Evolutionary conservation across 108 stramenopile species (phyloP).

Genomic region (Cylindrotheca fusiformis): DNA sequence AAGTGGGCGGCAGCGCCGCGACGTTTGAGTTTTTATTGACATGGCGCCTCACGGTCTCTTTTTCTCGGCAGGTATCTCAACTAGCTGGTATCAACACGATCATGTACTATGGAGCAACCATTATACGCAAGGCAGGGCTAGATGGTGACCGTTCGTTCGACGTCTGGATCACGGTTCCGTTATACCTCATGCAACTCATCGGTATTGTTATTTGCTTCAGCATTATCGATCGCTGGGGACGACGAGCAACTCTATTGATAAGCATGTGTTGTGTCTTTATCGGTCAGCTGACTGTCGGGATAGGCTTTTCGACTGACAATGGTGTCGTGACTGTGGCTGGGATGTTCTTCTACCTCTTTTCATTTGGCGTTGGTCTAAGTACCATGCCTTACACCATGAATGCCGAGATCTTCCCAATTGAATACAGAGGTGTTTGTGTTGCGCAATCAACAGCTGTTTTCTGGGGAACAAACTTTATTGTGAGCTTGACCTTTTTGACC

Average conservation of each 20-base stretch:
- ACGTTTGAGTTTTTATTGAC: too few relatives aligned
- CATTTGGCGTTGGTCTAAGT: slow-evolving; percentile 71
- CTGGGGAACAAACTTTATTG: slow-evolving; percentile 66
- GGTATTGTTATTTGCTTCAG: slow-evolving; percentile 3
- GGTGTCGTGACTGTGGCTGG: slow-evolving; percentile 30
- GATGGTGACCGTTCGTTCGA: slow-evolving; percentile 7
- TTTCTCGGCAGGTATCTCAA: slow-evolving; percentile 35
- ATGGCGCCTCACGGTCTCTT: too few relatives aligned
- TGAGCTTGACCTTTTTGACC: slow-evolving; percentile 61
- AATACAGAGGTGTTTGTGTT: slow-evolving; percentile 47
- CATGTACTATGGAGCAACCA: slow-evolving; percentile 51
- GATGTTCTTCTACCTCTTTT: slow-evolving; percentile 63
- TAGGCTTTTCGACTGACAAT: slow-evolving; percentile 3
- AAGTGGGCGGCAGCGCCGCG: too few relatives aligned
- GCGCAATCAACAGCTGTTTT: slow-evolving; percentile 48
- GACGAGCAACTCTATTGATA: slow-evolving; percentile 3
- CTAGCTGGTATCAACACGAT: slow-evolving; percentile 66
- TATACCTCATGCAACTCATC: slow-evolving; percentile 5
- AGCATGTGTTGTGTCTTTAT: slow-evolving; percentile 3
- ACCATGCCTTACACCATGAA: slow-evolving; percentile 76
- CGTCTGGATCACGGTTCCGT: slow-evolving; percentile 10
- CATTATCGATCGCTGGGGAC: slow-evolving; percentile 6
- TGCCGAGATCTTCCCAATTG: slow-evolving; percentile 69
- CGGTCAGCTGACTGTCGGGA: slow-evolving; percentile 2
- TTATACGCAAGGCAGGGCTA: slow-evolving; percentile 48